Conservation (phyloP, 306 rosid genomes). For the Lathyrus oleraceus region DNA sequence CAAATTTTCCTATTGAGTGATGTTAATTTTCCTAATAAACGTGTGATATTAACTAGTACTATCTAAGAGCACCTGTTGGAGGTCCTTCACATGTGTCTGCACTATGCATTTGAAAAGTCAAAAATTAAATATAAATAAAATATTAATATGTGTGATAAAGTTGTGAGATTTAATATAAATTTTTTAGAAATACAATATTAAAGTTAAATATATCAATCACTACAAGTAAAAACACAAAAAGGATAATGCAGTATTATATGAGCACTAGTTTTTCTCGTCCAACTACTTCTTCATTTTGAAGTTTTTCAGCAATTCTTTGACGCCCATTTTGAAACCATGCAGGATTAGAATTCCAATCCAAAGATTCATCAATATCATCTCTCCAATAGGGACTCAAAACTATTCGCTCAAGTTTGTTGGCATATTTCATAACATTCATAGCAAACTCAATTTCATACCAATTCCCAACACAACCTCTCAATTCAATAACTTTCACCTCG, state of each 20-base stretch:
- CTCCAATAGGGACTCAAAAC: constrained; percentile 19
- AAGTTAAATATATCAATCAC: neutral
- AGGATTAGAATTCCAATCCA: neutral
- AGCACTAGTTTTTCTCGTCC: neutral
- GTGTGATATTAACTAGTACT: no score
- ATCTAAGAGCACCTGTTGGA: no score
- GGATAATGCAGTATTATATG: neutral
- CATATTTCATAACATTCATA: neutral
- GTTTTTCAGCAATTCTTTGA: neutral
- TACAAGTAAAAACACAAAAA: neutral
- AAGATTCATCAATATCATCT: accelerated
- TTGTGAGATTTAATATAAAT: no score
- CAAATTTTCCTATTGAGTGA: no score
- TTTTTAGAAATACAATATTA: no score
- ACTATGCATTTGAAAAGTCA: no score
- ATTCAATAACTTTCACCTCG: neutral
- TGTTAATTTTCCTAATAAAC: no score
- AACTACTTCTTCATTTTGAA: neutral
- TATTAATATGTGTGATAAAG: no score
- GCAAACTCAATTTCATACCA: constrained; percentile 20
- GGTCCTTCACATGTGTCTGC: no score
- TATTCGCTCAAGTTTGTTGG: constrained; percentile 1
- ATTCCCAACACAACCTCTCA: constrained; percentile 13
- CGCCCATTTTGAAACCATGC: neutral
- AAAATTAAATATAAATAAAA: no score